Percentiles rank a stretch among this genome's conserved stretches.
These are phyloP conservation scores for Protomyces macrosporus DNA, from an alignment of 1,139 yeast genomes.

Conservation along the genomic window DNA sequence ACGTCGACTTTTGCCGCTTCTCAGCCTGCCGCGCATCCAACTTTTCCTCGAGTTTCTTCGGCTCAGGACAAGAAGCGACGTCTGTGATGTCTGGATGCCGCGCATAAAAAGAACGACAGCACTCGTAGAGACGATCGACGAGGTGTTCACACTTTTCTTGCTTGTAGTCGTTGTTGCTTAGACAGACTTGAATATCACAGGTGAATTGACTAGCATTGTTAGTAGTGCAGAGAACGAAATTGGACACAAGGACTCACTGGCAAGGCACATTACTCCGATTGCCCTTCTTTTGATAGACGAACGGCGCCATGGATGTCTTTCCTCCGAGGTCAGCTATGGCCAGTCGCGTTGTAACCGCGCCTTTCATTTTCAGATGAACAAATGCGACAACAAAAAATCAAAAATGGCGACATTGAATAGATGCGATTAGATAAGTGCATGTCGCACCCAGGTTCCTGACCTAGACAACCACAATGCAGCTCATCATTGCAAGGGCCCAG, in stretches of 20 bases:
- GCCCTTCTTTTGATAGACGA: not conserved
- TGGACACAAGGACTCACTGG: not conserved
- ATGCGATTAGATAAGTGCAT: no score
- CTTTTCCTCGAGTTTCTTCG: conserved; percentile 2
- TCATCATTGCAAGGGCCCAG: no score
- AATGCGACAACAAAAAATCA: no score
- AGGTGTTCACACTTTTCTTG: conserved; percentile 22
- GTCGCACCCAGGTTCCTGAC: no score
- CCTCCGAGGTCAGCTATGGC: no score
- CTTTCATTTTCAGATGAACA: no score
- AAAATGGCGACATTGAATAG: no score
- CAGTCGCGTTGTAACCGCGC: no score
- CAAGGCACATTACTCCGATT: not conserved
- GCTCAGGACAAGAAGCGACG: conserved; percentile 20
- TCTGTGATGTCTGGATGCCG: conserved; percentile 9
- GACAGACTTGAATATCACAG: conserved; percentile 19
- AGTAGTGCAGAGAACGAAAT: not conserved
- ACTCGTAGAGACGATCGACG: conserved; percentile 19
- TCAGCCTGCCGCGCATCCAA: conserved; percentile 5
- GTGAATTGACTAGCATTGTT: not conserved
- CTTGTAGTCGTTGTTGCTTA: conserved; percentile 16
- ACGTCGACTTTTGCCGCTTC: not conserved
- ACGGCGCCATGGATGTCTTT: not conserved
- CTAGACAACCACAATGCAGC: no score
- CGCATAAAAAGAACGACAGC: conserved; percentile 14